phyloP scores from a whole-genome alignment of 805 yeast species.

The Barnettozyma sp. region DNA sequence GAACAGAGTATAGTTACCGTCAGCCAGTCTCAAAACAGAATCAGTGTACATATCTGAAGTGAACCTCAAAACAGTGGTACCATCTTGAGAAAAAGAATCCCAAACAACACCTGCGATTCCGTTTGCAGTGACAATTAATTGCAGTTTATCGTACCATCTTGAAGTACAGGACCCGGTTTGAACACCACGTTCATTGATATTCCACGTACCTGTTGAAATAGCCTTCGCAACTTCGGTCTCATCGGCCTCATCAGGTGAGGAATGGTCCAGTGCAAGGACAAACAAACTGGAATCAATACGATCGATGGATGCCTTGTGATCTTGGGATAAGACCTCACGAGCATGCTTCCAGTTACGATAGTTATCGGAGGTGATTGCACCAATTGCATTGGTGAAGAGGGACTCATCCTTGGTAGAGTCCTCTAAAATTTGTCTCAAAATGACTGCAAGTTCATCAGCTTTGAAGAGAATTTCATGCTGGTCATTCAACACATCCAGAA shows the following conservation, averaged over 20 bases:
- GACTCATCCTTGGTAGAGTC: slow-evolving; percentile 59
- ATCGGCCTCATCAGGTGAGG: slow-evolving; percentile 49
- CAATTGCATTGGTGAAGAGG: slow-evolving; percentile 68
- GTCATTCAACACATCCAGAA: slow-evolving; percentile 75
- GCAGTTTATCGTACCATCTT: slow-evolving; percentile 86
- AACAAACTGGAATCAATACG: slow-evolving; percentile 74
- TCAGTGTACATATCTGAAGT: slow-evolving; percentile 89
- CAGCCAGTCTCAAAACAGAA: slow-evolving; percentile 79
- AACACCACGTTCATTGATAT: slow-evolving; percentile 62
- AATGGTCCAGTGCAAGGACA: slow-evolving; percentile 73
- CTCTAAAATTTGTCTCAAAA: slow-evolving; percentile 57
- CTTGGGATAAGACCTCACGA: slow-evolving; percentile 41
- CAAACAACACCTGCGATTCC: slow-evolving; percentile 88
- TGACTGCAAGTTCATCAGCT: slow-evolving; percentile 56
- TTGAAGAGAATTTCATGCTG: slow-evolving; percentile 58
- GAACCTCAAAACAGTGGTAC: slow-evolving; percentile 82
- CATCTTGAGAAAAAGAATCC: slow-evolving; percentile 89
- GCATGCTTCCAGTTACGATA: slow-evolving; percentile 77
- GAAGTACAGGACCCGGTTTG: slow-evolving; percentile 92
- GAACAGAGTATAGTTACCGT: slow-evolving; percentile 43
- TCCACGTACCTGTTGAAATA: slow-evolving; percentile 76
- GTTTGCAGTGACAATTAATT: slow-evolving; percentile 74
- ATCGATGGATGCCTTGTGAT: slow-evolving; percentile 30
- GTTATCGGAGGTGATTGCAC: slow-evolving; percentile 82
- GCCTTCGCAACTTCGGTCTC: slow-evolving; percentile 37